These are phyloP conservation scores for Globisporangium uncinulatum DNA, from an alignment of 352 stramenopile genomes.

Conservation along the genomic window DNA sequence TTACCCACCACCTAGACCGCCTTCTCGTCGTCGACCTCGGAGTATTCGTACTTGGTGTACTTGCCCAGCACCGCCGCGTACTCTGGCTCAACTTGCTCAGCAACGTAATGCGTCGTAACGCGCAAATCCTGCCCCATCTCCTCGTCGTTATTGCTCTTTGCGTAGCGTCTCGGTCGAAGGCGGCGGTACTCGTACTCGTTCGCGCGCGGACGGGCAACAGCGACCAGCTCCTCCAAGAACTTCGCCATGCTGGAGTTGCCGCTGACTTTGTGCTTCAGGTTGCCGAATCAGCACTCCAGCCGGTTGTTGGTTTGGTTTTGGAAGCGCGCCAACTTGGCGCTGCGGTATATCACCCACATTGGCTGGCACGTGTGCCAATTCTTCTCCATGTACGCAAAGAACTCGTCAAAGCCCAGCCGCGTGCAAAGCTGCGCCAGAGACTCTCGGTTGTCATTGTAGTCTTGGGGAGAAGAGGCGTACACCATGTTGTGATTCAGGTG, in stretches of 20 bases:
- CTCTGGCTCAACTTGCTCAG: background rate
- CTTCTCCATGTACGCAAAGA: background rate
- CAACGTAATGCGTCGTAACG: background rate
- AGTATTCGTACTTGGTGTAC: background rate
- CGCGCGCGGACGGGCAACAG: too few relatives aligned
- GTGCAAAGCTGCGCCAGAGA: background rate
- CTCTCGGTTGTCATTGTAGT: conserved; percentile 7
- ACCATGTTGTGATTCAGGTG: conserved; percentile 11
- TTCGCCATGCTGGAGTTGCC: background rate
- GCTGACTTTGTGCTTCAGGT: background rate
- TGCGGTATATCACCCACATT: background rate
- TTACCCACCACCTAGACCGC: background rate
- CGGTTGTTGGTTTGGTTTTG: background rate
- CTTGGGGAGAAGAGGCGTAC: background rate
- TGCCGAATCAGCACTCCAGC: background rate
- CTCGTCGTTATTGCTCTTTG: background rate
- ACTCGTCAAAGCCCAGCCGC: background rate
- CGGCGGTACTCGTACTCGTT: background rate
- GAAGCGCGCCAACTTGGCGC: background rate
- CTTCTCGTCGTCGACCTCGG: background rate
- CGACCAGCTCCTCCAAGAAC: background rate
- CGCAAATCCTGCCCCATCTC: background rate
- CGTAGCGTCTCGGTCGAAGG: background rate
- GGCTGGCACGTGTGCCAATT: background rate
- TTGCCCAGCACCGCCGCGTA: background rate